Percentiles rank a stretch among this genome's conserved stretches.
Evolutionary conservation across 306 rosid species (phyloP).

Genomic region (Vigna nakashimae): DNA sequence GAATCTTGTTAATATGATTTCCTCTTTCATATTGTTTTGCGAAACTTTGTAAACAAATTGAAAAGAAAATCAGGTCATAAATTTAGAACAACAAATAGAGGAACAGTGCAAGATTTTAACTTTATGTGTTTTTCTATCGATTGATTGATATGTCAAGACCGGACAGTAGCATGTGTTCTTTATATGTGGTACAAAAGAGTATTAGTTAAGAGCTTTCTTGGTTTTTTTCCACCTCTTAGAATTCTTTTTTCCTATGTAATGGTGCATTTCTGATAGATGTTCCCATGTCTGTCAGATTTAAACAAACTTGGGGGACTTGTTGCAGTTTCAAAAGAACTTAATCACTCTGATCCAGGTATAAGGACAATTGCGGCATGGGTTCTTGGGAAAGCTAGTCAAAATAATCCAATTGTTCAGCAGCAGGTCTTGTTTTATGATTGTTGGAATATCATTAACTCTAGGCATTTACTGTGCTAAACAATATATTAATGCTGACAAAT

Average conservation of each 20-base stretch:
- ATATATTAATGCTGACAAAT: conserved; percentile 33
- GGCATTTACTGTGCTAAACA: conserved; percentile 31
- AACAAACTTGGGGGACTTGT: conserved; percentile 77
- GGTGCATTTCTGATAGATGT: conserved; percentile 42
- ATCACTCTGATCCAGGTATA: conserved; percentile 65
- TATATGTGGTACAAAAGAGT: not conserved
- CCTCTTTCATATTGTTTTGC: not conserved
- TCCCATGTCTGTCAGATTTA: conserved; percentile 59
- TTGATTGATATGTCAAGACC: not conserved
- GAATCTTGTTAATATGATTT: not conserved
- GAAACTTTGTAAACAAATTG: conserved; percentile 11
- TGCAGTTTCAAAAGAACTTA: conserved; percentile 61
- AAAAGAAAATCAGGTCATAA: conserved; percentile 18
- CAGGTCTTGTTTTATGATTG: conserved; percentile 58
- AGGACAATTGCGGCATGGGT: conserved; percentile 87
- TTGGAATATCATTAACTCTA: conserved; percentile 20
- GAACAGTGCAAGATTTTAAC: conserved; percentile 6
- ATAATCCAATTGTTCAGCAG: conserved; percentile 77
- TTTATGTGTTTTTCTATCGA: conserved; percentile 1
- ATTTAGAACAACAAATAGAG: not conserved
- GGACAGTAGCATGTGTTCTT: not conserved
- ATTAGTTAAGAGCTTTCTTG: conserved; percentile 32
- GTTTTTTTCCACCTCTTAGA: conserved; percentile 21
- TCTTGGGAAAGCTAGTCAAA: conserved; percentile 86
- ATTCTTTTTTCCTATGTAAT: not conserved